phyloP scores from a whole-genome alignment of 495 filamentous ascomycete genomes.

The Sordaria brevicollis region DNA sequence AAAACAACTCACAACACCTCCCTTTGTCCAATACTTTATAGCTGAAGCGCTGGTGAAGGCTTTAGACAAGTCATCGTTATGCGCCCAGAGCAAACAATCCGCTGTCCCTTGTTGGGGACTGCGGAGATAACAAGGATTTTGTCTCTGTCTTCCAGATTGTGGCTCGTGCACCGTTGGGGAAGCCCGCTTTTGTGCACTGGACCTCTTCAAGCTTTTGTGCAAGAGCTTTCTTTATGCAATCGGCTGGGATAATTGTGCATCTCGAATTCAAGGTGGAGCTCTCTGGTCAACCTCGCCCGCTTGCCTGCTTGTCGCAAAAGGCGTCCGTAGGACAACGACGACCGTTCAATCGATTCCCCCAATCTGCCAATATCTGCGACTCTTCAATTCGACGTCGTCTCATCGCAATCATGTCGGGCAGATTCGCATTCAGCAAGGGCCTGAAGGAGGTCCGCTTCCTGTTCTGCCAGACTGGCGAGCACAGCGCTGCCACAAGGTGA shows the following conservation, averaged over 20 bases:
- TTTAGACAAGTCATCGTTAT: background rate
- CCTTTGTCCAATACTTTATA: background rate
- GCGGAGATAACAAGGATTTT: constrained; percentile 2
- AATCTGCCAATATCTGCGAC: background rate
- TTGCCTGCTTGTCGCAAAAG: background rate
- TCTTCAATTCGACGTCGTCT: background rate
- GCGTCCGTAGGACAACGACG: background rate
- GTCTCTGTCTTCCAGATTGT: background rate
- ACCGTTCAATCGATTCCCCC: constrained; percentile 5
- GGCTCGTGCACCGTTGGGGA: background rate
- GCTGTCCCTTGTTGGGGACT: background rate
- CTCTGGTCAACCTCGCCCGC: constrained; percentile 7
- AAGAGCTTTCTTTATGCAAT: background rate
- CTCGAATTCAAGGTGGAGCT: background rate
- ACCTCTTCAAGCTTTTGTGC: background rate
- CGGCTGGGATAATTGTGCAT: background rate
- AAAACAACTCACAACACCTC: background rate
- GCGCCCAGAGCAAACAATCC: background rate
- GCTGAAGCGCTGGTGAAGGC: background rate
- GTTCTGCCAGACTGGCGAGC: constrained; percentile 87
- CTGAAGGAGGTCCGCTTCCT: constrained; percentile 95
- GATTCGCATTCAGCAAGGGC: constrained; percentile 79
- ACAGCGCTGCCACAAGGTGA: constrained; percentile 78
- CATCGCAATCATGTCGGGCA: constrained; percentile 62
- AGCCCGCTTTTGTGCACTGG: background rate